Evolutionary conservation across 495 filamentous ascomycete species (phyloP).

Genomic region (Apodospora peruviana): DNA sequence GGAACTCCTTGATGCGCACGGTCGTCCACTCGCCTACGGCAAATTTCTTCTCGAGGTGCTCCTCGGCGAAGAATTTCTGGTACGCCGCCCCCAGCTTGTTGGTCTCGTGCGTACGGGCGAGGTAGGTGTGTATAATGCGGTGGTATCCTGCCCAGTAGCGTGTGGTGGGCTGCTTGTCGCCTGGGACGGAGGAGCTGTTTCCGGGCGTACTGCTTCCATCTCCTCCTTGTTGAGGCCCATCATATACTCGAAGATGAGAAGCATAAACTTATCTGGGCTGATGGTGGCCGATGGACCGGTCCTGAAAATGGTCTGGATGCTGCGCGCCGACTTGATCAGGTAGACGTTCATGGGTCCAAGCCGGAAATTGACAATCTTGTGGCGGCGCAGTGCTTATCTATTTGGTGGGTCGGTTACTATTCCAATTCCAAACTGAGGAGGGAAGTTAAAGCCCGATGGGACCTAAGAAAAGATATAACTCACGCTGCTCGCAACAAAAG

Average conservation of each 20-base stretch:
- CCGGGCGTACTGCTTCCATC: slow-evolving; percentile 8
- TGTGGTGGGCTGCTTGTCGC: slow-evolving; percentile 10
- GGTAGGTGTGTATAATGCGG: slow-evolving; percentile 4
- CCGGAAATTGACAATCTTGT: slow-evolving; percentile 13
- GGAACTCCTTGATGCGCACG: slow-evolving; percentile 9
- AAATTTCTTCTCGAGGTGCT: slow-evolving; percentile 9
- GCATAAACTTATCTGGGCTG: slow-evolving; percentile 14
- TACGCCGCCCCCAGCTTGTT: slow-evolving; percentile 8
- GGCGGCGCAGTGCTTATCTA: no score
- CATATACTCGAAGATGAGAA: slow-evolving; percentile 8
- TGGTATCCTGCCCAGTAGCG: slow-evolving; percentile 18
- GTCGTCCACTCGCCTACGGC: slow-evolving; percentile 5
- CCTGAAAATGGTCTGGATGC: slow-evolving; percentile 18
- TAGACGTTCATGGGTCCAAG: slow-evolving; percentile 19
- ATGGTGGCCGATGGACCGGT: slow-evolving; percentile 8
- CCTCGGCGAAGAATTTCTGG: slow-evolving; percentile 7
- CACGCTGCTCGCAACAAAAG: not conserved
- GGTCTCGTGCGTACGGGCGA: slow-evolving; percentile 2
- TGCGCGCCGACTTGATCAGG: slow-evolving; percentile 13
- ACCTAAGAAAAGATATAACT: not conserved
- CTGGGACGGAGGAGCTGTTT: not conserved
- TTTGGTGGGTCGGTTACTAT: not conserved
- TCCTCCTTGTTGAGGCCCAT: slow-evolving; percentile 4
- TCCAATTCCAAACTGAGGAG: no score
- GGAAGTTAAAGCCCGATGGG: no score